These are phyloP conservation scores for Smithsoniella earleae DNA, from an alignment of 163 green algal genomes.

Conservation along the genomic window DNA sequence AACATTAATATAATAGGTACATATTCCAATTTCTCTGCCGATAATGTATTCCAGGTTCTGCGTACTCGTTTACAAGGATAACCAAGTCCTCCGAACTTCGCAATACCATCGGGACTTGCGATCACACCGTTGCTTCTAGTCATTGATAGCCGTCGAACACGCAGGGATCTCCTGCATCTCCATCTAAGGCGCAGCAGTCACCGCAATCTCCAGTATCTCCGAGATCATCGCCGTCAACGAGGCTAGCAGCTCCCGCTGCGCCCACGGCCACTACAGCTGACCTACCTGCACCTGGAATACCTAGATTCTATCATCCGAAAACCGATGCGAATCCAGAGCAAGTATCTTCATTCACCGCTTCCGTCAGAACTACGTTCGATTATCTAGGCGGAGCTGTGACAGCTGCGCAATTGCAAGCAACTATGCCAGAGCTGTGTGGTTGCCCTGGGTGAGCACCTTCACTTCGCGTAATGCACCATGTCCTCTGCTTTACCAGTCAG, in stretches of 20 bases:
- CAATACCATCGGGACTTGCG: too few species aligned
- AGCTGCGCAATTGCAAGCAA: not conserved
- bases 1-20: too few species aligned
- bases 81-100: too few species aligned
- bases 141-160: not conserved
- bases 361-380: not conserved
- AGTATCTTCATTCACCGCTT: not conserved
- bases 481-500: too few species aligned
- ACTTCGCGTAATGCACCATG: too few species aligned
- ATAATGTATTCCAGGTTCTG: too few species aligned
- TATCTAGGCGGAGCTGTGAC: not conserved
- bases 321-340: not conserved
- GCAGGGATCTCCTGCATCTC: not conserved
- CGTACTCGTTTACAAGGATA: too few species aligned
- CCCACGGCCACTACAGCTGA: constrained; percentile 32
- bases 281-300: not conserved
- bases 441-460: constrained; percentile 30
- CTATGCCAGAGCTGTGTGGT: not conserved
- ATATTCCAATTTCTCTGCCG: too few species aligned
- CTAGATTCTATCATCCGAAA: constrained; percentile 6
- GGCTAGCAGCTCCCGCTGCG: constrained; percentile 37
- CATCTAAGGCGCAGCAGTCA: not conserved
- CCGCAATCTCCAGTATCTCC: not conserved
- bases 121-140: too few species aligned
- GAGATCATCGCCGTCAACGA: constrained; percentile 32